These are phyloP conservation scores for Rhytidhysteron rufulum DNA, from an alignment of 2,329 filamentous ascomycete genomes.

Conservation along the genomic window DNA sequence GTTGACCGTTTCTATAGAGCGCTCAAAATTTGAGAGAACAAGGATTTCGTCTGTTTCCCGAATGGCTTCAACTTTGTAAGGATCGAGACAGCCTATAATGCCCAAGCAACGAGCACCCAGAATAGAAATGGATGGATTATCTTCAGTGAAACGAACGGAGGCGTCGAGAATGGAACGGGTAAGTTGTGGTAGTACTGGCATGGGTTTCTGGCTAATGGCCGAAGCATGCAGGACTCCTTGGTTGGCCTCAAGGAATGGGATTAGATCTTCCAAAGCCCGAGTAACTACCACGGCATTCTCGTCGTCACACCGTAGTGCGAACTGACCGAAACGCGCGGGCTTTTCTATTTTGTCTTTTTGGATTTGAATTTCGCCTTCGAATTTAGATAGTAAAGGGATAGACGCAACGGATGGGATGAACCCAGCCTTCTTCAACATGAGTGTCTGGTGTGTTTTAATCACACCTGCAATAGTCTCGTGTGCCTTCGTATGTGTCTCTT, in stretches of 20 bases:
- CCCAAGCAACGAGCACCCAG: constrained; percentile 81
- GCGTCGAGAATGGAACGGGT: constrained; percentile 80
- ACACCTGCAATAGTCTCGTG: constrained; percentile 62
- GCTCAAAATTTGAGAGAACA: constrained; percentile 80
- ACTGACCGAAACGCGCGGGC: constrained; percentile 65
- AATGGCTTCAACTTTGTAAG: constrained; percentile 78
- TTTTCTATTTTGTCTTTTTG: constrained; percentile 64
- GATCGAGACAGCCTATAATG: constrained; percentile 84
- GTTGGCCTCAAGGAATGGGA: constrained; percentile 66
- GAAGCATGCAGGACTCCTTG: constrained; percentile 77
- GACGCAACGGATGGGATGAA: constrained; percentile 74
- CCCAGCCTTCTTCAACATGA: constrained; percentile 64
- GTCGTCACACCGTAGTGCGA: constrained; percentile 69
- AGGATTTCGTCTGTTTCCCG: constrained; percentile 79
- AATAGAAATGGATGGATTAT: constrained; percentile 62
- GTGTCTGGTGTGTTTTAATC: constrained; percentile 56
- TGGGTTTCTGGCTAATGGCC: constrained; percentile 78
- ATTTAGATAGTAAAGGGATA: constrained; percentile 64
- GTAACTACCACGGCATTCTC: constrained; percentile 84
- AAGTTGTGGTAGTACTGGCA: constrained; percentile 66
- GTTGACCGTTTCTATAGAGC: constrained; percentile 71
- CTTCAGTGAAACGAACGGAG: constrained; percentile 71
- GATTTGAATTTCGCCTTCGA: constrained; percentile 62
- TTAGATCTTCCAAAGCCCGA: constrained; percentile 74
- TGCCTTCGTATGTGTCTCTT: constrained; percentile 56